Evolutionary conservation across 371 early-diverging fungal genomes (phyloP).

Genomic region (Cokeromyces recurvatus): DNA sequence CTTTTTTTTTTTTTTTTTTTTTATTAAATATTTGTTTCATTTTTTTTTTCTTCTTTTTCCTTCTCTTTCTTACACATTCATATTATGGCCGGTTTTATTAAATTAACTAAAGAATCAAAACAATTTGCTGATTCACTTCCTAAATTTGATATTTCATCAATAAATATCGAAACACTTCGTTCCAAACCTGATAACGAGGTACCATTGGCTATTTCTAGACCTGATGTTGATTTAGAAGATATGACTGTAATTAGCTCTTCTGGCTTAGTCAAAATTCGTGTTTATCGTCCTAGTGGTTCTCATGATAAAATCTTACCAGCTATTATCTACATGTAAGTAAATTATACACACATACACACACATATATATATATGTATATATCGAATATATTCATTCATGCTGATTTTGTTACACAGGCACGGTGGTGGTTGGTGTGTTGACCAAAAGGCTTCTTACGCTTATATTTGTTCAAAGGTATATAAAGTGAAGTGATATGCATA

Average conservation of each 20-base stretch:
- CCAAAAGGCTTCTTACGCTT: background rate
- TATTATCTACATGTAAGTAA: conserved; percentile 14
- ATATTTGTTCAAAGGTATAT: conserved; percentile 9
- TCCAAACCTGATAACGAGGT: too few relatives aligned
- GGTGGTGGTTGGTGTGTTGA: conserved; percentile 14
- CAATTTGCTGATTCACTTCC: too few relatives aligned
- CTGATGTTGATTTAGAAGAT: background rate
- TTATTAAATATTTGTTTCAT: too few relatives aligned
- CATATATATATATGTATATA: background rate
- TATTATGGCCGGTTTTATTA: too few relatives aligned
- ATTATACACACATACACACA: background rate
- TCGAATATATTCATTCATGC: background rate
- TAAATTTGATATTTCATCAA: too few relatives aligned
- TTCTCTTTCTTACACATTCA: too few relatives aligned
- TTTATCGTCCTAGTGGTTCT: conserved; percentile 9
- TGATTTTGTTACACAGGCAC: conserved; percentile 7
- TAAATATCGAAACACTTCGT: too few relatives aligned
- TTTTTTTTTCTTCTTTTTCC: too few relatives aligned
- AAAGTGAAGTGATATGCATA: background rate
- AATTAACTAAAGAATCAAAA: too few relatives aligned
- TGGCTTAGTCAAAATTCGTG: background rate
- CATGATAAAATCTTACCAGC: conserved; percentile 3
- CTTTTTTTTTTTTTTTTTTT: too few relatives aligned
- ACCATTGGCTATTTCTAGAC: too few relatives aligned
- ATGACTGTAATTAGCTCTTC: background rate